Evolutionary conservation across 345 rosid genomes (phyloP), one percentile per base, ranked within the genome.

Genomic region (Brassica cretica): DNA sequence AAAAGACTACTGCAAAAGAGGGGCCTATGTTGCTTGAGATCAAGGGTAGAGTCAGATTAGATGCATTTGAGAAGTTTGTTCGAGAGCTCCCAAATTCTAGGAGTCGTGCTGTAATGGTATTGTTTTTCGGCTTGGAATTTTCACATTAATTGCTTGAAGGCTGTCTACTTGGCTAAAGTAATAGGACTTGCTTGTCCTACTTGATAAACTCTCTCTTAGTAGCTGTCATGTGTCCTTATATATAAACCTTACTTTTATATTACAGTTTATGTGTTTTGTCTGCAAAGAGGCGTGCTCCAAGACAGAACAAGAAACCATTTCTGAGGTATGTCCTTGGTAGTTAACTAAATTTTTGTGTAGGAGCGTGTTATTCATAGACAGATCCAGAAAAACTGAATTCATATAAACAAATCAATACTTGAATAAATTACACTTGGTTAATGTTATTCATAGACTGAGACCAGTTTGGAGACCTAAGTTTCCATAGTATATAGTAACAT

Each of bases 61-160:
- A 92, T 64, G 97, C 98, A 24, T 94, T 94, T 76, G 93, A 90
- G 82, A 94, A 89, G 85, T 94, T 92, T 78, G 91, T 94, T 39
- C 94, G 88, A 76, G 90, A 85, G 85, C 97, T 94, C 66, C 90
- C 90, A 14, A 84, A 87, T 91, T 90, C 97, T 58, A 82, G 93
- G 78, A 92, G 91, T 69, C 97, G 97, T 65, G 90, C 96, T 76
- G 86, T 90, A 66, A 94, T 92, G 98, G 98, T 94, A 93, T 84
- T 89, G 89, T 5, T 18, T 80, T 65, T 70, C 82, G 51, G 35
- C 19, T 27, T 27, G 41, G 25, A 11, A 27, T 66, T 71, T 6
- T 33, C 49, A 63, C 21, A 11, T 30, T 11, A 62, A 49, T 39
- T 39, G 44, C 44, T 39, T 39, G 44, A 9, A 39, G 9, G 44